phyloP scores from a whole-genome alignment of 768 basidiomycete species.

The Boletus reticulatus region DNA sequence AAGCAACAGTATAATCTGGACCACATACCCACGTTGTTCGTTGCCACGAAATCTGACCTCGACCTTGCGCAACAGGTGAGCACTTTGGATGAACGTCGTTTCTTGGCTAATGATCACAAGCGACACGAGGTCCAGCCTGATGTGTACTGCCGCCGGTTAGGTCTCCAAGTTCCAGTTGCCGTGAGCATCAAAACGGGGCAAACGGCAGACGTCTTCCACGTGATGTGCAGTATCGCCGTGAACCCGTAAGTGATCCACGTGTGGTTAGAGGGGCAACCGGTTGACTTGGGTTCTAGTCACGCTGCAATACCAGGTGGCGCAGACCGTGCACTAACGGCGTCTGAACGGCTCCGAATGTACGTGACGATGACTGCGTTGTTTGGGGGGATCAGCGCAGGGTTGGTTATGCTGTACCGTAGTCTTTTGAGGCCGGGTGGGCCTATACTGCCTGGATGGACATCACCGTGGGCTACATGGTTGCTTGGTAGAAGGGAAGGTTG shows the following conservation, averaged over 20 bases:
- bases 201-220: conserved; percentile 84
- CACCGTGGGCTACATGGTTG: conserved; percentile 68
- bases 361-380: conserved; percentile 69
- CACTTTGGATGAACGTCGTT: background rate
- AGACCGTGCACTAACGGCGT: conserved; percentile 71
- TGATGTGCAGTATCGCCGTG: conserved; percentile 80
- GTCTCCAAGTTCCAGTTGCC: conserved; percentile 91
- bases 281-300: conserved; percentile 38
- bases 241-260: conserved; percentile 63
- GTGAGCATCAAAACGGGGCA: conserved; percentile 88
- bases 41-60: conserved; percentile 98
- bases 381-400: conserved; percentile 70
- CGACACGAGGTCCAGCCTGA: conserved; percentile 98
- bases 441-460: conserved; percentile 50
- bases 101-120: conserved; percentile 37
- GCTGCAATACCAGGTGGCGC: conserved; percentile 79
- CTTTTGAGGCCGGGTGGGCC: conserved; percentile 59
- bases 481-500: conserved; percentile 46
- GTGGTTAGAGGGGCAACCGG: background rate
- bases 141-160: conserved; percentile 87
- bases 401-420: conserved; percentile 70
- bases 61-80: conserved; percentile 92
- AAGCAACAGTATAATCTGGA: conserved; percentile 98
- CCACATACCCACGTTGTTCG: conserved; percentile 93
- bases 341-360: conserved; percentile 68